Percentiles rank a stretch among this genome's conserved stretches.
These are phyloP conservation scores for Eucalyptus albens DNA, from an alignment of 345 rosid species.

Conservation along the genomic window DNA sequence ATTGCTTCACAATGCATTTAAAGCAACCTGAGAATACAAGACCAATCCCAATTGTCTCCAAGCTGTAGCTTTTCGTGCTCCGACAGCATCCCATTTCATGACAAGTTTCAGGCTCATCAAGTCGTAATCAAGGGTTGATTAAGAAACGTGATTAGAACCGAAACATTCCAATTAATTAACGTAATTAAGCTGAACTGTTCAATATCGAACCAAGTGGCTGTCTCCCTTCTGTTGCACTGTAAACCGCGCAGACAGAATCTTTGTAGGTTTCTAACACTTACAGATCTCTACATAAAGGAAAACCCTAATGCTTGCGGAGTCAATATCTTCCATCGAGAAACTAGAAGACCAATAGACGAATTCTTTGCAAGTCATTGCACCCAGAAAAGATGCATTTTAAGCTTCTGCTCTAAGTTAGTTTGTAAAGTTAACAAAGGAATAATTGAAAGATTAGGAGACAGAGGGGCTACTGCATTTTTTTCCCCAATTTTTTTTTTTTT, in stretches of 20 bases:
- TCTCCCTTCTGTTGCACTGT: neutral
- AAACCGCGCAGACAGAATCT: neutral
- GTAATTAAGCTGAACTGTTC: neutral
- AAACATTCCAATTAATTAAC: neutral
- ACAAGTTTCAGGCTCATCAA: neutral
- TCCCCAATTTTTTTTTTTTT: neutral
- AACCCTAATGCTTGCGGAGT: neutral
- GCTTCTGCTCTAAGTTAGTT: neutral
- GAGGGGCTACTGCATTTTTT: neutral
- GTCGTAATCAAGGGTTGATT: neutral
- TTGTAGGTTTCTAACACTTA: neutral
- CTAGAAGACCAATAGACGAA: neutral
- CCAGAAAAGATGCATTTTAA: neutral
- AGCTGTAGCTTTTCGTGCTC: neutral
- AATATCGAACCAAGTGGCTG: neutral
- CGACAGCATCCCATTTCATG: neutral
- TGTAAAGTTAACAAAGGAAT: neutral
- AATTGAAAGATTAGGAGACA: neutral
- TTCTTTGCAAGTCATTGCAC: neutral
- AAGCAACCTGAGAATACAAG: neutral
- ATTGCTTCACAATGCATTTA: neutral
- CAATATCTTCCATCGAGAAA: neutral
- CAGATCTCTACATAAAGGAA: neutral
- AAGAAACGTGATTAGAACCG: neutral
- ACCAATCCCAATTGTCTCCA: neutral